phyloP scores from a whole-genome alignment of 768 basidiomycete genomes.

The Boletus coccyginus region DNA sequence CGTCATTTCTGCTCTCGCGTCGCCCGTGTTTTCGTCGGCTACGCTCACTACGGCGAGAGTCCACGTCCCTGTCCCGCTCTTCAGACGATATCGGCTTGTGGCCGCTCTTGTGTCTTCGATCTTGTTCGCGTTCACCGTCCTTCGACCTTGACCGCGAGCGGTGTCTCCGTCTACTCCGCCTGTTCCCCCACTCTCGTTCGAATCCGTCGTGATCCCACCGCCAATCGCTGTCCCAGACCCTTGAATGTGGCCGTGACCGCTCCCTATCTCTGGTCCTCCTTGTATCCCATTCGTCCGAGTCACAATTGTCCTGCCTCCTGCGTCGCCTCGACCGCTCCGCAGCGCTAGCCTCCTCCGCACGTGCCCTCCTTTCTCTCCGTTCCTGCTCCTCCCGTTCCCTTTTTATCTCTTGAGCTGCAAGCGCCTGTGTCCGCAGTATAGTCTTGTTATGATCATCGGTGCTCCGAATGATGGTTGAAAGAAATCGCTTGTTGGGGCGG shows the following conservation, averaged over 20 bases:
- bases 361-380: constrained; percentile 53
- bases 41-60: constrained; percentile 14
- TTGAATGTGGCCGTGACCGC: constrained; percentile 41
- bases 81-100: constrained; percentile 19
- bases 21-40: constrained; percentile 26
- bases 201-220: constrained; percentile 43
- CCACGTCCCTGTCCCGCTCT: constrained; percentile 11
- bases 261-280: constrained; percentile 43
- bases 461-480: constrained; percentile 82
- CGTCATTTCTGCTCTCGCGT: constrained; percentile 20
- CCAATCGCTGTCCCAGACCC: constrained; percentile 41
- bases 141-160: constrained; percentile 32
- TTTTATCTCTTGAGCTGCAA: constrained; percentile 72
- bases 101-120: constrained; percentile 20
- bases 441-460: constrained; percentile 96
- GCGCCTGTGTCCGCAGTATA: constrained; percentile 68
- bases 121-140: constrained; percentile 15
- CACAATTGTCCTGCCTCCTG: constrained; percentile 29
- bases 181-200: constrained; percentile 17
- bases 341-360: constrained; percentile 75
- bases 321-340: constrained; percentile 55
- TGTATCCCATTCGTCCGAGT: constrained; percentile 31
- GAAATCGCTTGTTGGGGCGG: constrained; percentile 78
- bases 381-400: constrained; percentile 64
- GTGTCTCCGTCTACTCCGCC: constrained; percentile 21